These are phyloP conservation scores for Nicotiana rustica DNA, from an alignment of 305 asterid genomes.

Conservation along the genomic window DNA sequence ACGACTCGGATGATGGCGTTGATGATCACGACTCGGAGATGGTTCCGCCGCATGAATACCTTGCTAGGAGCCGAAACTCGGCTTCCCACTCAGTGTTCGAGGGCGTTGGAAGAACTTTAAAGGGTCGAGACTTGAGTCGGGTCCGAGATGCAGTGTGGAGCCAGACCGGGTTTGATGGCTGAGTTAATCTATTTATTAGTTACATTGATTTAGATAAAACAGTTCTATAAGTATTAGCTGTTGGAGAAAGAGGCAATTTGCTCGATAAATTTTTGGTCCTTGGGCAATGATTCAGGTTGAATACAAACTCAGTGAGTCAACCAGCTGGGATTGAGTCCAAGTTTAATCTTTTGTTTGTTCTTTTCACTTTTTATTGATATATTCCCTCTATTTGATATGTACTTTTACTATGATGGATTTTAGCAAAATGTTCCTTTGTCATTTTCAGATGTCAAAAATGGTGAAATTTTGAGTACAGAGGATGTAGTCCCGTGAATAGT, in stretches of 20 bases:
- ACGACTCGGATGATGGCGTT: conserved; percentile 55
- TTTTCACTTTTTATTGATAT: neutral
- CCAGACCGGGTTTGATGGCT: conserved; percentile 88
- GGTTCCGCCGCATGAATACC: conserved; percentile 85
- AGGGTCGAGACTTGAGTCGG: conserved; percentile 91
- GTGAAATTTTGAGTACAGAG: conserved; percentile 13
- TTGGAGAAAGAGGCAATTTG: conserved; percentile 20
- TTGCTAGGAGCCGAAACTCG: conserved; percentile 56
- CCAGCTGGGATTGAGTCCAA: neutral
- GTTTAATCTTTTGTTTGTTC: neutral
- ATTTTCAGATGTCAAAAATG: conserved; percentile 5
- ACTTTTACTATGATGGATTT: conserved; percentile 15
- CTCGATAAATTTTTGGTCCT: conserved; percentile 9
- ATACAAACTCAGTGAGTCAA: conserved; percentile 22
- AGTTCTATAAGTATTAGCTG: neutral
- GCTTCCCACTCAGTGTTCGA: conserved; percentile 75
- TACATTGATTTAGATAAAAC: neutral
- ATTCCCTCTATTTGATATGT: neutral
- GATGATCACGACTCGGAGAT: conserved; percentile 53
- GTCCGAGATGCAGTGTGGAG: conserved; percentile 97
- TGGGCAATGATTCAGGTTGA: neutral
- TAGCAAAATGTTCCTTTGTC: conserved; percentile 13
- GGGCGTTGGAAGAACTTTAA: conserved; percentile 87
- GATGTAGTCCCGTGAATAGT: conserved; percentile 4
- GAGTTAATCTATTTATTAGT: neutral